Conservation (phyloP, 768 basidiomycete genomes). For the Chalciporus chontae region DNA sequence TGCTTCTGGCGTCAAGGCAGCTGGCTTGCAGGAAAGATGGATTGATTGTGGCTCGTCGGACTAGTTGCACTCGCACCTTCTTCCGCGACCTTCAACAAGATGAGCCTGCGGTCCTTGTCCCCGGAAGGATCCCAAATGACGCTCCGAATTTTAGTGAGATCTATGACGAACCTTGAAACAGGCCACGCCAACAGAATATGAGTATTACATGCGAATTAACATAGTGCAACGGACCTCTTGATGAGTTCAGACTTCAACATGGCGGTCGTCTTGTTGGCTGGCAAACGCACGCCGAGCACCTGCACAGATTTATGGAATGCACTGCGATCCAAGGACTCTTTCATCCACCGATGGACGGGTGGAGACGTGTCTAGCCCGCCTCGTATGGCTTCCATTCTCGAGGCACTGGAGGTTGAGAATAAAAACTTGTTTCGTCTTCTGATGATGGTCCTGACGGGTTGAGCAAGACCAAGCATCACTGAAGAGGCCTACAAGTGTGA, state of each 20-base stretch:
- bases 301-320: slow-evolving; percentile 64
- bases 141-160: slow-evolving; percentile 63
- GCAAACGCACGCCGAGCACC: slow-evolving; percentile 65
- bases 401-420: neutral
- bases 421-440: slow-evolving; percentile 3
- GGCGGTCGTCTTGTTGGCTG: slow-evolving; percentile 49
- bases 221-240: slow-evolving; percentile 46
- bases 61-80: slow-evolving; percentile 46
- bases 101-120: slow-evolving; percentile 51
- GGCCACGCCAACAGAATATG: slow-evolving; percentile 9
- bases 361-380: slow-evolving; percentile 36
- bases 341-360: slow-evolving; percentile 50
- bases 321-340: slow-evolving; percentile 52
- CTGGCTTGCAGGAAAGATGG: slow-evolving; percentile 46
- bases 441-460: slow-evolving; percentile 4
- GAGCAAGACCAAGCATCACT: slow-evolving; percentile 17
- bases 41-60: slow-evolving; percentile 1
- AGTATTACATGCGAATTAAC: neutral
- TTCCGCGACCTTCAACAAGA: slow-evolving; percentile 59
- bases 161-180: slow-evolving; percentile 52
- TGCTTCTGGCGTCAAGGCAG: slow-evolving; percentile 57
- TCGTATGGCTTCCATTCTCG: slow-evolving; percentile 13
- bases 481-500: neutral
- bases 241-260: slow-evolving; percentile 58
- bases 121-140: slow-evolving; percentile 52